These are phyloP conservation scores for Backusella mclennaniae DNA, from an alignment of 192 early-diverging fungal species.

Conservation along the genomic window DNA sequence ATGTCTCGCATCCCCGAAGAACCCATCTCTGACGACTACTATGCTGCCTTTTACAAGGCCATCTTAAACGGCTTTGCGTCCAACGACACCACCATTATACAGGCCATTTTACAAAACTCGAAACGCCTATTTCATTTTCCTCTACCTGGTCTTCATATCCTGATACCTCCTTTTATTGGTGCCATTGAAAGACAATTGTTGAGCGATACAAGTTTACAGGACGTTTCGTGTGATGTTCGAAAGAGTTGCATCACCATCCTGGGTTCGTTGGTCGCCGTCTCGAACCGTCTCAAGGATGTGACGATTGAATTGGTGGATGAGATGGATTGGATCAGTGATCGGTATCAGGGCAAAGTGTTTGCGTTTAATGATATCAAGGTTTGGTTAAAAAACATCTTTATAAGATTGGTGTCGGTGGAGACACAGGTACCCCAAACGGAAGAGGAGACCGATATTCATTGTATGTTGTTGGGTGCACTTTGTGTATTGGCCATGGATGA, in stretches of 20 bases:
- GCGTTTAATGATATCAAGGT: constrained; percentile 28
- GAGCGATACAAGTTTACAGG: constrained; percentile 31
- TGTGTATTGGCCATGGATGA: constrained; percentile 37
- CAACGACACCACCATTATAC: constrained; percentile 58
- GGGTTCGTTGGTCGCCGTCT: constrained; percentile 37
- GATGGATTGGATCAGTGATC: background rate
- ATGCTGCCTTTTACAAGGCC: constrained; percentile 68
- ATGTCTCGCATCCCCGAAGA: constrained; percentile 79
- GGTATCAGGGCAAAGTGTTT: background rate
- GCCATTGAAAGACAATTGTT: constrained; percentile 62
- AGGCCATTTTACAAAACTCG: constrained; percentile 68
- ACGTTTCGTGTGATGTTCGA: constrained; percentile 37
- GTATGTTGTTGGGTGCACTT: constrained; percentile 39
- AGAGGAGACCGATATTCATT: constrained; percentile 35
- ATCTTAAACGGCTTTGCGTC: constrained; percentile 59
- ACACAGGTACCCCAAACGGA: constrained; percentile 7
- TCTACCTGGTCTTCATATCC: constrained; percentile 66
- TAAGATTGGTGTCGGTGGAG: constrained; percentile 26
- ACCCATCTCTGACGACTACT: constrained; percentile 50
- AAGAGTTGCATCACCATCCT: constrained; percentile 48
- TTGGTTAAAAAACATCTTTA: constrained; percentile 31
- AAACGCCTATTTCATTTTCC: constrained; percentile 62
- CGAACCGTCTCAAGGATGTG: constrained; percentile 30
- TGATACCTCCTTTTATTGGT: constrained; percentile 63
- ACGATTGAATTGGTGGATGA: background rate